Evolutionary conservation across 2,329 filamentous ascomycete genomes (phyloP).

Genomic region (Ophiostoma novo-ulmi): DNA sequence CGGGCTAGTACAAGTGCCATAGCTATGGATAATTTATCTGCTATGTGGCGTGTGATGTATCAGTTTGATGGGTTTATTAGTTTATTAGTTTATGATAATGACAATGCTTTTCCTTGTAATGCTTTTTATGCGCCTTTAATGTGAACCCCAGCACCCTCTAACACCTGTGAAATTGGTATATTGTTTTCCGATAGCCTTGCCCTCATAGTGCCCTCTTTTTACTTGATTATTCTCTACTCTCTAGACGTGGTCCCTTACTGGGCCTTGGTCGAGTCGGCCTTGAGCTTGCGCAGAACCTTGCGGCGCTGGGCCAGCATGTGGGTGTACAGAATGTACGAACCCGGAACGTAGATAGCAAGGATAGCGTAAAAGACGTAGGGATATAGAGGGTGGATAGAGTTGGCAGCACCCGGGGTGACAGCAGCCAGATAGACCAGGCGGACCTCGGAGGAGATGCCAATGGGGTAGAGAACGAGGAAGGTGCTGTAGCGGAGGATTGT

Average conservation of each 20-base stretch:
- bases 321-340: slow-evolving; percentile 78
- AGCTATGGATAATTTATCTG: background rate
- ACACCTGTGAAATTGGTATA: background rate
- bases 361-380: slow-evolving; percentile 39
- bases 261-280: slow-evolving; percentile 41
- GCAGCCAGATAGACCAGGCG: slow-evolving; percentile 66
- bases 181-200: background rate
- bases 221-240: background rate
- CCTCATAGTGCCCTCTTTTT: slow-evolving; percentile 18
- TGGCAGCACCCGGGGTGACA: slow-evolving; percentile 54
- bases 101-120: slow-evolving; percentile 9
- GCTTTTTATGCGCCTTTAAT: slow-evolving; percentile 5
- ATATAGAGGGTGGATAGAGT: slow-evolving; percentile 43
- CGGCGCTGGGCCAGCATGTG: slow-evolving; percentile 91
- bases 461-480: slow-evolving; percentile 86
- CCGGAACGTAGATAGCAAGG: slow-evolving; percentile 35
- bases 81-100: slow-evolving; percentile 1
- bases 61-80: background rate
- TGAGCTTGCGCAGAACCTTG: slow-evolving; percentile 67
- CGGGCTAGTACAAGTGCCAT: background rate
- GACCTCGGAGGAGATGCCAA: slow-evolving; percentile 86
- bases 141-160: background rate
- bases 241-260: slow-evolving; percentile 31
- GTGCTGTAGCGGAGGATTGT: slow-evolving; percentile 86
- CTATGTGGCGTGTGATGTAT: background rate